Evolutionary conservation across 2,329 filamentous ascomycete species (phyloP).

Genomic region (Colletotrichum brevisporum): DNA sequence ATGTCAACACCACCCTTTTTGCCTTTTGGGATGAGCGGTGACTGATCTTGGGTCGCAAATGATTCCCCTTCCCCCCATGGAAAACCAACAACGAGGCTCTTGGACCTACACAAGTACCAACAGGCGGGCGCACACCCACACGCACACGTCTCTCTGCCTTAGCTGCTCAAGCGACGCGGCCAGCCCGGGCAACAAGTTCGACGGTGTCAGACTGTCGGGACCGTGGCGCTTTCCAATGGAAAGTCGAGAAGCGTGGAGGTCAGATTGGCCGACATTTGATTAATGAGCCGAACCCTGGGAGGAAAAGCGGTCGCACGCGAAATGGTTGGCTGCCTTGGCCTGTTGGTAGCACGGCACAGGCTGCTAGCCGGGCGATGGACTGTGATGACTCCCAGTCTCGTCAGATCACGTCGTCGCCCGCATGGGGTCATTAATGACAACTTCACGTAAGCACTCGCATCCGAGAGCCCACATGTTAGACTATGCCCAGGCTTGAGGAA

Average conservation of each 20-base stretch:
- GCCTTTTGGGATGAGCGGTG: conserved; percentile 27
- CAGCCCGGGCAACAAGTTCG: conserved; percentile 4
- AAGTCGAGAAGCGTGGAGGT: conserved; percentile 34
- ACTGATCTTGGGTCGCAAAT: conserved; percentile 1
- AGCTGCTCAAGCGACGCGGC: conserved; percentile 11
- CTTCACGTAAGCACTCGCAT: conserved; percentile 36
- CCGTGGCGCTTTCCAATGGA: conserved; percentile 33
- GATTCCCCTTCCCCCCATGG: conserved; percentile 13
- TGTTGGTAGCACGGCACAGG: conserved; percentile 30
- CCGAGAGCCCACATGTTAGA: conserved; percentile 22
- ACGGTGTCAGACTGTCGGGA: conserved; percentile 37
- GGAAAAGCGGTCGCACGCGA: conserved; percentile 7
- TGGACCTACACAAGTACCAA: conserved; percentile 6
- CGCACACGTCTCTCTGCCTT: conserved; percentile 1
- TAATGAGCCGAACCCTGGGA: conserved; percentile 23
- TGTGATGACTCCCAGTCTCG: conserved; percentile 27
- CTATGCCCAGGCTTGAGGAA: conserved; percentile 23
- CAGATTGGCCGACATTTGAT: conserved; percentile 23
- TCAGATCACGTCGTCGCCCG: conserved; percentile 36
- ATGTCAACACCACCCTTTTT: conserved; percentile 3
- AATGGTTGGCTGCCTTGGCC: conserved; percentile 37
- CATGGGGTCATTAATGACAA: conserved; percentile 35
- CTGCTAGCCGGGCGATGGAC: conserved; percentile 34
- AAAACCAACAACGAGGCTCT: conserved; percentile 10
- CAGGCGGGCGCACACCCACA: not conserved